phyloP scores from a whole-genome alignment of 805 yeast species.

The Candida sanyiensis region DNA sequence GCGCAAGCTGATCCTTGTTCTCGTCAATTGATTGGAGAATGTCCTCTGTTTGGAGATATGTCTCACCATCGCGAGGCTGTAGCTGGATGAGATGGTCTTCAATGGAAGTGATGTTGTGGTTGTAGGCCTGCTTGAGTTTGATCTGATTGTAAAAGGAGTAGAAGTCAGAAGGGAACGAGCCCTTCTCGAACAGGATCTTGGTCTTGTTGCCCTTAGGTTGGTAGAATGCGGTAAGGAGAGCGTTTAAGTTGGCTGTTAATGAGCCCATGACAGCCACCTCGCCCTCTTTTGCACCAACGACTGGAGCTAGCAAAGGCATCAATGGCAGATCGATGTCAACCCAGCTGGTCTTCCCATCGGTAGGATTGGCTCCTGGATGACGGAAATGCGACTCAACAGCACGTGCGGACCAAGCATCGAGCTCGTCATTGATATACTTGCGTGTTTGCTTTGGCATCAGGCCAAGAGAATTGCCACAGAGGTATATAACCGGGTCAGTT shows the following conservation, averaged over 20 bases:
- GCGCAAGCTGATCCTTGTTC: slow-evolving; percentile 55
- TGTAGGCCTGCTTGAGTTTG: slow-evolving; percentile 45
- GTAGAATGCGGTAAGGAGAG: slow-evolving; percentile 69
- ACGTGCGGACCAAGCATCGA: slow-evolving; percentile 74
- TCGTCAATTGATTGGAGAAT: slow-evolving; percentile 51
- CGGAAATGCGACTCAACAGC: slow-evolving; percentile 85
- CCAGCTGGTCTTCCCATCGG: slow-evolving; percentile 58
- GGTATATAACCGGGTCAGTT: slow-evolving; percentile 39
- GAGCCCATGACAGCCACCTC: slow-evolving; percentile 91
- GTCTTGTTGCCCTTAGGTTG: slow-evolving; percentile 51
- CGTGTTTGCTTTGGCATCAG: slow-evolving; percentile 70
- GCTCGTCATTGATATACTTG: slow-evolving; percentile 53
- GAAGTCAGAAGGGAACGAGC: slow-evolving; percentile 89
- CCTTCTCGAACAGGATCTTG: slow-evolving; percentile 77
- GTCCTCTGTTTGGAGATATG: slow-evolving; percentile 54
- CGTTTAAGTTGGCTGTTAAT: slow-evolving; percentile 74
- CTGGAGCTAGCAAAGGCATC: slow-evolving; percentile 57
- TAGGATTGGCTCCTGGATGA: slow-evolving; percentile 43
- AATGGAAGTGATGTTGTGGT: slow-evolving; percentile 34
- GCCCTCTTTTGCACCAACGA: slow-evolving; percentile 68
- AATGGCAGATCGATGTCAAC: slow-evolving; percentile 78
- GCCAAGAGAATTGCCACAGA: slow-evolving; percentile 94
- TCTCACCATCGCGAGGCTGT: slow-evolving; percentile 53
- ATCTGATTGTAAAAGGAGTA: slow-evolving; percentile 79
- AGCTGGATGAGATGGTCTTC: slow-evolving; percentile 55